A percentile compares a stretch with the other conserved stretches of the same genome.
phyloP scores from a whole-genome alignment of 441 rosid genomes.

The Mallotus japonicus region DNA sequence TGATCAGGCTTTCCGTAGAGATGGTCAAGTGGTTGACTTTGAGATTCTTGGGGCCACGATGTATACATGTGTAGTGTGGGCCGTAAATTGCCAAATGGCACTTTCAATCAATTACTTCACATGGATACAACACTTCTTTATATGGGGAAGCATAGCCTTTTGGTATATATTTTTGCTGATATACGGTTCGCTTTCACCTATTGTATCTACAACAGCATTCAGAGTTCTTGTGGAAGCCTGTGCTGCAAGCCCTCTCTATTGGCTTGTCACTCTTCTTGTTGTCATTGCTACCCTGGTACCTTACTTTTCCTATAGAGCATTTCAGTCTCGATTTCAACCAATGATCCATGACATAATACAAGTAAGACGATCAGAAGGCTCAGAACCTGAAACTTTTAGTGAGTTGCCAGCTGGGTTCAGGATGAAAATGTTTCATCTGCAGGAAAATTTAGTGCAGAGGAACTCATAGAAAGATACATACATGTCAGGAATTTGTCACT shows the following conservation, averaged over 20 bases:
- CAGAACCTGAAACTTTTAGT: slow-evolving; percentile 17
- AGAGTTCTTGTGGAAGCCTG: slow-evolving; percentile 69
- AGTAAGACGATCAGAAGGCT: slow-evolving; percentile 29
- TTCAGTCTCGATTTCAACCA: slow-evolving; percentile 74
- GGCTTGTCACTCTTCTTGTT: slow-evolving; percentile 60
- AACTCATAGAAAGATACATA: slow-evolving; percentile 29
- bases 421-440: slow-evolving; percentile 43
- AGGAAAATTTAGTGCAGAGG: slow-evolving; percentile 33
- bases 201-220: slow-evolving; percentile 67
- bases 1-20: slow-evolving; percentile 55
- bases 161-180: slow-evolving; percentile 75
- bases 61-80: slow-evolving; percentile 81
- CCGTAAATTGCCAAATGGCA: slow-evolving; percentile 86
- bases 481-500: background rate
- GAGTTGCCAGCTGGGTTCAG: slow-evolving; percentile 43
- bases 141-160: slow-evolving; percentile 83
- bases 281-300: slow-evolving; percentile 70
- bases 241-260: slow-evolving; percentile 56
- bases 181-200: slow-evolving; percentile 61
- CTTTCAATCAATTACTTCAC: slow-evolving; percentile 89
- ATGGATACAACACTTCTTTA: slow-evolving; percentile 86
- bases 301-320: slow-evolving; percentile 62
- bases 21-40: slow-evolving; percentile 66
- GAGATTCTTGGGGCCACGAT: slow-evolving; percentile 71
- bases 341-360: slow-evolving; percentile 77